These are phyloP conservation scores for Paramecium caudatum DNA, from an alignment of 73 alveolate genomes.

Conservation along the genomic window DNA sequence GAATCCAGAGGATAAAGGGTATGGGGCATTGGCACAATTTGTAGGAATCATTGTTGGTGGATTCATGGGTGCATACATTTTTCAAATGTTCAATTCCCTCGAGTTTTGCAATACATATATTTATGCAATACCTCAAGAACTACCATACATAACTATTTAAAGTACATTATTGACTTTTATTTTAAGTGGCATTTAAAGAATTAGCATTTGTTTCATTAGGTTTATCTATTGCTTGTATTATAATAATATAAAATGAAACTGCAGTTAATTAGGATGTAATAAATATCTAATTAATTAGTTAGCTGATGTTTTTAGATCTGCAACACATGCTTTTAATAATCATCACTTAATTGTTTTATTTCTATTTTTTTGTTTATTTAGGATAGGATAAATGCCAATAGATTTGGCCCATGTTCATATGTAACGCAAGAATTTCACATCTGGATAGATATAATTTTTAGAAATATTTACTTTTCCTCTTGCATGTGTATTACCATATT, in stretches of 20 bases:
- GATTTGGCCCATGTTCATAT: slow-evolving; percentile 15
- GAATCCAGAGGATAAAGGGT: background rate
- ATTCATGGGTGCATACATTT: slow-evolving; percentile 49
- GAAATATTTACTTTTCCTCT: slow-evolving; percentile 29
- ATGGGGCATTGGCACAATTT: slow-evolving; percentile 49
- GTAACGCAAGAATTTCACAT: background rate
- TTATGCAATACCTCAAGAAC: slow-evolving; percentile 53
- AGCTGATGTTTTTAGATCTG: background rate
- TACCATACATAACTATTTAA: background rate
- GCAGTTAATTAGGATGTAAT: background rate
- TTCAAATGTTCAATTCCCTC: slow-evolving; percentile 21
- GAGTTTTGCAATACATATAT: slow-evolving; percentile 46
- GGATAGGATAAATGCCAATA: slow-evolving; percentile 1
- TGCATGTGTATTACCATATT: slow-evolving; percentile 56
- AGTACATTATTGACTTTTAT: background rate
- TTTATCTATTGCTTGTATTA: background rate
- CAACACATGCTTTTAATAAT: background rate
- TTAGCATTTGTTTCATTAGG: background rate
- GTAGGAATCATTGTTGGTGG: slow-evolving; percentile 42
- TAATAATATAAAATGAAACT: background rate
- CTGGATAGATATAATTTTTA: slow-evolving; percentile 38
- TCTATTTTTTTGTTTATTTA: background rate
- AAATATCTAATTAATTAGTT: background rate
- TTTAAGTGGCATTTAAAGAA: slow-evolving; percentile 12
- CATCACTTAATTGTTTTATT: background rate